Evolutionary conservation across 192 early-diverging fungal genomes (phyloP).

Genomic region (Allomyces javanicus): DNA sequence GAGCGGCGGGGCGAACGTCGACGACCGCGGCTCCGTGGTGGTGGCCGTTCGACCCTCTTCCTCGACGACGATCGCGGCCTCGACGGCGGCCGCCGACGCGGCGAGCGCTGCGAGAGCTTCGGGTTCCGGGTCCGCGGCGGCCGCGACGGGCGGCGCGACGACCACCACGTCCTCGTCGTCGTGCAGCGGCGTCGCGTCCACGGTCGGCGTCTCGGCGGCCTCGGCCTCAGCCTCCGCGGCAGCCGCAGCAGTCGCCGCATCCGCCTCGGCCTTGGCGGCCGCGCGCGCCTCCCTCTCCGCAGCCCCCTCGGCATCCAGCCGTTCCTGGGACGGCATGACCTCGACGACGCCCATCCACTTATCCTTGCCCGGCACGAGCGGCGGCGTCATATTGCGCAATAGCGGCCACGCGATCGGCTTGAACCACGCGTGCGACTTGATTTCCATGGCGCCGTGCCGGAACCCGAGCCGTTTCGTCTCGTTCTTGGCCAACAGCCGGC

Average conservation of each 20-base stretch:
- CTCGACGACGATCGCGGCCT: no score
- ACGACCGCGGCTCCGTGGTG: no score
- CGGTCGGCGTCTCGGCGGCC: neutral
- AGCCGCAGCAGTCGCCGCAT: neutral
- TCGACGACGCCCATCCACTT: neutral
- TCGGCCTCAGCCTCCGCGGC: neutral
- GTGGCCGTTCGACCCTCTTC: no score
- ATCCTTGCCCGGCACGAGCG: conserved; percentile 44
- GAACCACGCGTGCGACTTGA: conserved; percentile 85
- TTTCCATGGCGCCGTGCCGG: conserved; percentile 72
- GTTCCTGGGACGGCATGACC: neutral
- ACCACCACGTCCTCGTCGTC: neutral
- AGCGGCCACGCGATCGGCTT: conserved; percentile 82
- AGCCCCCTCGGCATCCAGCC: neutral
- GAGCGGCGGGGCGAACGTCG: no score
- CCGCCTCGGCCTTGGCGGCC: neutral
- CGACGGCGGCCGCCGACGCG: no score
- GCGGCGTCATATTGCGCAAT: conserved; percentile 61
- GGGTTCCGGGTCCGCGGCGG: no score
- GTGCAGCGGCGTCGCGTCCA: neutral
- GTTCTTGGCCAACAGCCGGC: conserved; percentile 72
- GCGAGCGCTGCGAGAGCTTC: no score
- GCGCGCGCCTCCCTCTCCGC: neutral
- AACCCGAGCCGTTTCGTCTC: conserved; percentile 73
- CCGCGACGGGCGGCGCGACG: no score